A percentile compares a stretch with the other conserved stretches of the same genome.
phyloP scores from a whole-genome alignment of 495 filamentous ascomycete genomes.

The Trichoderma gamsii region DNA sequence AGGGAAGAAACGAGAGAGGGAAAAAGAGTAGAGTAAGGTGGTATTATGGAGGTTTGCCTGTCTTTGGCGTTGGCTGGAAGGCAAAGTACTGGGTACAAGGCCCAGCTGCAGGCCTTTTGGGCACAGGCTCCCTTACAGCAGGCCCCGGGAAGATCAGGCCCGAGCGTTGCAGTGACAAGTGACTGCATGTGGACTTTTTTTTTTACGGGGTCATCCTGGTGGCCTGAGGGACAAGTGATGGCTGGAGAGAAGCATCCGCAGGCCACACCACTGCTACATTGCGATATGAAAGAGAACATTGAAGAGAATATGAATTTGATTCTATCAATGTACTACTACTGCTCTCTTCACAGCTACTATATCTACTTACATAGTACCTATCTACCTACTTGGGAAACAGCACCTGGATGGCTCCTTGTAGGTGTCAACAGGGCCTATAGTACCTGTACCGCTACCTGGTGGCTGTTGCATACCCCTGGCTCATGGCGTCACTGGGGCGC shows the following conservation, averaged over 20 bases:
- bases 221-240: background rate
- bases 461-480: background rate
- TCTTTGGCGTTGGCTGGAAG: background rate
- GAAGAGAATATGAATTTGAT: too few species aligned
- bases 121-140: background rate
- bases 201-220: background rate
- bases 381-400: too few species aligned
- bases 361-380: too few species aligned
- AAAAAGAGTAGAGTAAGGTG: background rate
- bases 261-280: too few species aligned
- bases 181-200: background rate
- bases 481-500: slow-evolving; percentile 12
- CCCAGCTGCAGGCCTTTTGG: background rate
- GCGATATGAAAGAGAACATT: too few species aligned
- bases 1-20: background rate
- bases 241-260: too few species aligned
- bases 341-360: too few species aligned
- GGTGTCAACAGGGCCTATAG: background rate
- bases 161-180: background rate
- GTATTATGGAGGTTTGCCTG: too few species aligned
- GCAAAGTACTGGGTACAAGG: background rate
- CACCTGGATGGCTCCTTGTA: too few species aligned
- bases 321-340: too few species aligned
- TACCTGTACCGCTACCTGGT: background rate
- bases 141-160: slow-evolving; percentile 7